Conservation (phyloP, 2,329 filamentous ascomycete species). For the Orbilia quercus region DNA sequence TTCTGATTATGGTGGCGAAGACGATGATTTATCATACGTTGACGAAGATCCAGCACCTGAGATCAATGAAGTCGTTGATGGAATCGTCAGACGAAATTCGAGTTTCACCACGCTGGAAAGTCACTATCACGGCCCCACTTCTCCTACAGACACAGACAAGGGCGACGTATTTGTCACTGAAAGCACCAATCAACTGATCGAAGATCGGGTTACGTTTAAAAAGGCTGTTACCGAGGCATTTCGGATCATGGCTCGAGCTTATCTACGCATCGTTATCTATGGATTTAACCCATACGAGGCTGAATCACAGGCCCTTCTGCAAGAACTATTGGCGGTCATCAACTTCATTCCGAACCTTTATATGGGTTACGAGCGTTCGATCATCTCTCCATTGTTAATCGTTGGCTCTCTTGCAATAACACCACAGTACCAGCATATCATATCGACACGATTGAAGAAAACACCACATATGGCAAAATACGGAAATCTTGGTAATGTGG, state of each 20-base stretch:
- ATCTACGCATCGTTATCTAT: constrained; percentile 44
- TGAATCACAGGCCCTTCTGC: constrained; percentile 25
- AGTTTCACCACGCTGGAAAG: constrained; percentile 18
- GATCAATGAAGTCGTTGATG: constrained; percentile 43
- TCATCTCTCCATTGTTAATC: constrained; percentile 51
- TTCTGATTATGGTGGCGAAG: constrained; percentile 30
- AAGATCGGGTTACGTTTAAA: constrained; percentile 41
- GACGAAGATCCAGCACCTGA: constrained; percentile 45
- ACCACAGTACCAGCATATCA: constrained; percentile 21
- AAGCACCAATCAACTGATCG: constrained; percentile 45
- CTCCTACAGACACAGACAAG: constrained; percentile 25
- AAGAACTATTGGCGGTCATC: constrained; percentile 48
- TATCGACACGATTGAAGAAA: constrained; percentile 47
- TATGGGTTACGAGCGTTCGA: constrained; percentile 55
- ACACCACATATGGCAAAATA: constrained; percentile 54
- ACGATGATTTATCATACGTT: constrained; percentile 33
- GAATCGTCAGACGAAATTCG: constrained; percentile 43
- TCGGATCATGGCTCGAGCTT: constrained; percentile 48
- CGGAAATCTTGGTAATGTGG: constrained; percentile 50
- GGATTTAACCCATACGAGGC: constrained; percentile 43
- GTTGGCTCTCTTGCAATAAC: constrained; percentile 44
- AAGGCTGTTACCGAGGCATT: constrained; percentile 55
- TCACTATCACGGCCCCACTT: background rate
- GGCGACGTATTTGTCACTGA: constrained; percentile 41
- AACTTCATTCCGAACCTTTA: constrained; percentile 46